A percentile compares a stretch with the other conserved stretches of the same genome.
These are phyloP conservation scores for Phytophthora litchii DNA, from an alignment of 352 stramenopile species.

Conservation along the genomic window DNA sequence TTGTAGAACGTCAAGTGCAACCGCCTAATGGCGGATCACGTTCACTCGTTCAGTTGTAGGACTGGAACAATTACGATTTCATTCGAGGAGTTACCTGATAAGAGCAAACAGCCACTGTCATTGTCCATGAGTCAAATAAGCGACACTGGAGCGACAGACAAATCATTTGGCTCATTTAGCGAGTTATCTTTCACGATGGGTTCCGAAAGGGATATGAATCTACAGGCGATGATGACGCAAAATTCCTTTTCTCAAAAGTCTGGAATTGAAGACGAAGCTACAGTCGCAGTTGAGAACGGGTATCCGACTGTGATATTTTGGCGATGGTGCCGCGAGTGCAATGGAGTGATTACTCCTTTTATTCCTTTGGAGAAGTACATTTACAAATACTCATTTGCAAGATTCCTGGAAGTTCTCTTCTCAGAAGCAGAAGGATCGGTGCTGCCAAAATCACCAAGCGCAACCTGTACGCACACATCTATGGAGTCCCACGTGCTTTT, in stretches of 20 bases:
- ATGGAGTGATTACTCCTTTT: conserved; percentile 92
- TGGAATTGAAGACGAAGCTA: conserved; percentile 29
- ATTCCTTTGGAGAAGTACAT: conserved; percentile 88
- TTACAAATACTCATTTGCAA: conserved; percentile 98
- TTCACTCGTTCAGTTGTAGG: conserved; percentile 81
- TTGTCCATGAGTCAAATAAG: conserved; percentile 46
- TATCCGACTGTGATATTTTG: conserved; percentile 93
- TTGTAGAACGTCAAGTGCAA: conserved; percentile 80
- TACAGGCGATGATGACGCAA: conserved; percentile 50
- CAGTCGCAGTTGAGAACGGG: conserved; percentile 26
- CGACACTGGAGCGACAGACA: conserved; percentile 30
- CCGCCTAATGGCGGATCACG: conserved; percentile 82
- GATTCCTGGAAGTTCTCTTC: conserved; percentile 97
- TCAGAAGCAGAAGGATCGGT: conserved; percentile 62
- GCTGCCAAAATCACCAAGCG: conserved; percentile 12
- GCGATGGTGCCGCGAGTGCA: conserved; percentile 97
- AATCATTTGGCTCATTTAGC: conserved; percentile 40
- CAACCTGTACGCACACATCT: conserved; percentile 49
- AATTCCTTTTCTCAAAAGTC: conserved; percentile 34
- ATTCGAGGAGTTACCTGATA: conserved; percentile 81
- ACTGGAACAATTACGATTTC: conserved; percentile 79
- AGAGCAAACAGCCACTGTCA: conserved; percentile 45
- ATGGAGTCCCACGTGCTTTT: conserved; percentile 78
- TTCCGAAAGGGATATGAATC: conserved; percentile 49
- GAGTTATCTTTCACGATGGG: conserved; percentile 37